phyloP scores from a whole-genome alignment of 305 asterid species.

The Fraxinus velutina region DNA sequence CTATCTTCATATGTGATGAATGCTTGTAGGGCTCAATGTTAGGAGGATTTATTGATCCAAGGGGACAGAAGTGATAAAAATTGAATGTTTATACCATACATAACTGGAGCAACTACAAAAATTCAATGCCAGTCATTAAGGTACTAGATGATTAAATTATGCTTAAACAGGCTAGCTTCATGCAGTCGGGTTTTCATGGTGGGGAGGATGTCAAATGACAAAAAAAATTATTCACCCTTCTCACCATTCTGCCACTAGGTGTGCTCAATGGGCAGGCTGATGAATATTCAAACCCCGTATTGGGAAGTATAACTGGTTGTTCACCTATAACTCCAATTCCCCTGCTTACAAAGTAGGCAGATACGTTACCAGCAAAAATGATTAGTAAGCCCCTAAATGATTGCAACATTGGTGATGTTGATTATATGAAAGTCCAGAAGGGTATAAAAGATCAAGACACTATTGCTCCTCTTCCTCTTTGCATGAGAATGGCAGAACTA shows the following conservation, averaged over 20 bases:
- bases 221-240: conserved; percentile 18
- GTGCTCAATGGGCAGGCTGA: conserved; percentile 89
- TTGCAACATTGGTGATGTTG: not conserved
- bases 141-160: not conserved
- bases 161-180: not conserved
- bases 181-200: not conserved
- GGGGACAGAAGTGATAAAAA: not conserved
- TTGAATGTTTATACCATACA: not conserved
- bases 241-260: conserved; percentile 82
- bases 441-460: not conserved
- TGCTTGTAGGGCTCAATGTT: not conserved
- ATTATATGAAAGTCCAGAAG: not conserved
- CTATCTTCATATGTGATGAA: not conserved
- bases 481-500: not conserved
- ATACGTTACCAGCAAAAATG: not conserved
- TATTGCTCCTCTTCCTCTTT: not conserved
- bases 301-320: conserved; percentile 90
- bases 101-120: not conserved
- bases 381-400: not conserved
- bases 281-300: conserved; percentile 75
- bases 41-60: not conserved
- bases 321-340: conserved; percentile 84
- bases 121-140: not conserved
- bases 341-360: conserved; percentile 33
- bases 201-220: not conserved